phyloP scores from a whole-genome alignment of 495 filamentous ascomycete species.

The Podospora comata region DNA sequence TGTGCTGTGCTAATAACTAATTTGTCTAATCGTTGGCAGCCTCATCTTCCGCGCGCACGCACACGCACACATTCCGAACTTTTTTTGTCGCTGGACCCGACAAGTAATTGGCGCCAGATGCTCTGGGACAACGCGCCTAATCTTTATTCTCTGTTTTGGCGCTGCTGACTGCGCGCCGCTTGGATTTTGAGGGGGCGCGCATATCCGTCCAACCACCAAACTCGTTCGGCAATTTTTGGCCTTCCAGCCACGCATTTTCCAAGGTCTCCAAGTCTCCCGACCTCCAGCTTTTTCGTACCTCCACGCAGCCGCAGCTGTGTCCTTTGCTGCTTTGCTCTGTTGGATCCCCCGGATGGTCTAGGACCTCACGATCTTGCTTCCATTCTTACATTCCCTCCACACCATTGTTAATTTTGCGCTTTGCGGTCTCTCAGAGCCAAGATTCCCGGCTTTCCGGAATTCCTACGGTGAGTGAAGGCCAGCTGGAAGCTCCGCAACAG shows the following conservation, averaged over 20 bases:
- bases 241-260: constrained; percentile 32
- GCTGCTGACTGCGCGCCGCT: constrained; percentile 12
- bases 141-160: constrained; percentile 9
- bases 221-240: constrained; percentile 20
- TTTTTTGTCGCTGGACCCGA: constrained; percentile 30
- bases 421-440: constrained; percentile 12
- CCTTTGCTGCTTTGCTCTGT: not conserved
- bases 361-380: constrained; percentile 15
- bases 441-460: constrained; percentile 12
- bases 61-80: constrained; percentile 1
- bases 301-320: constrained; percentile 15
- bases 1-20: constrained; percentile 15
- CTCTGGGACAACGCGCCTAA: constrained; percentile 15
- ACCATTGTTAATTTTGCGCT: constrained; percentile 14
- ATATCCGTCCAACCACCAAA: constrained; percentile 2
- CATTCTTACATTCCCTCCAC: constrained; percentile 14
- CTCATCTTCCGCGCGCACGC: constrained; percentile 7
- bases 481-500: constrained; percentile 9
- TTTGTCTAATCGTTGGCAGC: constrained; percentile 8
- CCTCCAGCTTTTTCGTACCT: constrained; percentile 30
- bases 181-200: constrained; percentile 4
- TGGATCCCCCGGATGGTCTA: not conserved
- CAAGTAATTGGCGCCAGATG: constrained; percentile 17
- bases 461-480: constrained; percentile 16
- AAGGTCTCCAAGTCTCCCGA: constrained; percentile 17